Base-by-base conservation (phyloP, 345 rosid genomes). In the Bruguiera gymnorhiza region DNA sequence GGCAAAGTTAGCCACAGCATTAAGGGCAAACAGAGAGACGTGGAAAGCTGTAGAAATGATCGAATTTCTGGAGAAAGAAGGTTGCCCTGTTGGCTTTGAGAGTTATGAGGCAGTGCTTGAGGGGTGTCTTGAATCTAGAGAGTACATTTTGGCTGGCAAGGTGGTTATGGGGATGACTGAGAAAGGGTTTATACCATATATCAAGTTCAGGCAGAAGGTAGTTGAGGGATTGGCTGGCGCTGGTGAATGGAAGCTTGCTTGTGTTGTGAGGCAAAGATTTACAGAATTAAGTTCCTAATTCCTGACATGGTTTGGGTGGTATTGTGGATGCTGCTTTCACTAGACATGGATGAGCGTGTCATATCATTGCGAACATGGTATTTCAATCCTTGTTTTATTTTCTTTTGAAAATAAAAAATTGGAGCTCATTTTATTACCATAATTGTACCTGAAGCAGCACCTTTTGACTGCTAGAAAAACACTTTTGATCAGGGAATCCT, bases 131-230 rank as follows among this genome's bases (percentile, higher is more conserved):
- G 90, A 88, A 79, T 70, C 89, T 66, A 54, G 69, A 54, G 88
- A 91, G 59, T 86, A 80, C 73, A 52, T 90, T 75, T 79, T 90
- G 82, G 98, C 97, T 20, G 98, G 78, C 54, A 93, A 88, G 76
- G 75, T 77, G 53, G 92, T 76, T 59, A 81, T 84, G 86, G 67
- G 69, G 68, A 93, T 93, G 98, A 81, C 97, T 13, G 86, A 78
- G 54, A 90, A 72, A 72, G 92, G 91, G 69, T 93, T 87, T 72
- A 85, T 93, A 80, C 98, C 98, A 30, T 86, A 83, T 78, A 83
- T 90, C 34, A 83, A 71, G 75, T 82, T 81, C 50, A 84, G 98
- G 84, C 92, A 80, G 62, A 90, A 87, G 81, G 82, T 93, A 62
- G 82, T 90, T 5, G 87, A 89, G 65, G 87, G 89, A 50, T 76